These are phyloP conservation scores for Penicillium flavigenum DNA, from an alignment of 495 filamentous ascomycete genomes.

Conservation along the genomic window DNA sequence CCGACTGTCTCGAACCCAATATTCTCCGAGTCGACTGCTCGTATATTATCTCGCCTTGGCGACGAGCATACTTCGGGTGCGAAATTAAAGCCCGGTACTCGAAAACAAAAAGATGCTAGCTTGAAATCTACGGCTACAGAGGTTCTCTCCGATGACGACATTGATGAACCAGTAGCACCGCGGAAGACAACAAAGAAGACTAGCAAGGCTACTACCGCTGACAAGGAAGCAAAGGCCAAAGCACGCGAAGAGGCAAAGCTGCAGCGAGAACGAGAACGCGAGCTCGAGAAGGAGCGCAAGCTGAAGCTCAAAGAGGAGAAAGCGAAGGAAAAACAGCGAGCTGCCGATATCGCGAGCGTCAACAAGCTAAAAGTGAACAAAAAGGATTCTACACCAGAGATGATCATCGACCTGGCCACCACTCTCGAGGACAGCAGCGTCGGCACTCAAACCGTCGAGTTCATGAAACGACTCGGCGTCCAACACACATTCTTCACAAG, in stretches of 20 bases:
- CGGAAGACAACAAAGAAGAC: conserved; percentile 29
- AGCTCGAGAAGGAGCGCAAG: conserved; percentile 52
- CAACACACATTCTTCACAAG: conserved; percentile 53
- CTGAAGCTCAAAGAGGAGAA: conserved; percentile 53
- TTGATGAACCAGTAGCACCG: conserved; percentile 29
- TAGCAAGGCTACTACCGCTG: conserved; percentile 35
- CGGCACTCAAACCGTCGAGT: conserved; percentile 49
- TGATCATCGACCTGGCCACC: conserved; percentile 75
- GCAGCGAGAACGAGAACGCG: conserved; percentile 45
- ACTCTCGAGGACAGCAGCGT: conserved; percentile 51
- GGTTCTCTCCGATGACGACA: conserved; percentile 22
- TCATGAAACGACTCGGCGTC: conserved; percentile 58
- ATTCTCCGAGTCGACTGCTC: conserved; percentile 46
- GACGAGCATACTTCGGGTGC: background rate
- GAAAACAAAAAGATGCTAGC: conserved; percentile 7
- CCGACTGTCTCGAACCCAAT: conserved; percentile 15
- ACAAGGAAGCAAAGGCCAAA: conserved; percentile 56
- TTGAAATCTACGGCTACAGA: background rate
- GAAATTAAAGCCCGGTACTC: conserved; percentile 11
- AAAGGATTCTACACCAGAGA: conserved; percentile 73
- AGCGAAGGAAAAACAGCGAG: conserved; percentile 62
- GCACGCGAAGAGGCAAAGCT: conserved; percentile 49
- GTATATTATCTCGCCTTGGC: conserved; percentile 32
- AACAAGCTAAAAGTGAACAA: conserved; percentile 77
- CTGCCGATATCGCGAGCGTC: conserved; percentile 67